Percentiles rank a stretch among this genome's conserved stretches.
Conservation (phyloP, 768 basidiomycete genomes). For the Mycena rosella region DNA sequence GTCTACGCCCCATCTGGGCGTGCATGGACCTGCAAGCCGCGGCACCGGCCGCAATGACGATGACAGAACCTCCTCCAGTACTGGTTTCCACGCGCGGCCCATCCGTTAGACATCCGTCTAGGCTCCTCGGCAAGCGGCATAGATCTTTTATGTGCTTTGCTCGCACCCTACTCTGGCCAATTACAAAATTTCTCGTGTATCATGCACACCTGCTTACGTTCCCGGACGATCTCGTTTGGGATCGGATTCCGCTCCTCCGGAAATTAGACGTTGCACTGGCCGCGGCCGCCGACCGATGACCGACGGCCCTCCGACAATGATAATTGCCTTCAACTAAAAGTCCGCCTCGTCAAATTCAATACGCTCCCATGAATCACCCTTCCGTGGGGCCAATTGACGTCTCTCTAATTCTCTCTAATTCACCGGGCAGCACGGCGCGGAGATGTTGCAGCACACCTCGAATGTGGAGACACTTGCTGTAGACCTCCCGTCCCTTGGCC, state of each 20-base stretch:
- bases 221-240: neutral
- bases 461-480: slow-evolving; percentile 9
- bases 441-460: neutral
- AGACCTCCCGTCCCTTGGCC: no score
- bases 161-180: neutral
- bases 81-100: neutral
- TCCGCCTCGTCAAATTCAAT: neutral
- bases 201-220: neutral
- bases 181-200: neutral
- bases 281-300: neutral
- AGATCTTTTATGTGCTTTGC: neutral
- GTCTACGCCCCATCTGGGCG: neutral
- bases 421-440: neutral
- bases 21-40: slow-evolving; percentile 9
- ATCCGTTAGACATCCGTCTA: neutral
- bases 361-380: slow-evolving; percentile 2
- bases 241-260: neutral
- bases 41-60: no score
- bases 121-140: neutral
- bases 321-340: slow-evolving; percentile 13
- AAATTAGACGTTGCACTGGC: neutral
- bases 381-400: slow-evolving; percentile 22
- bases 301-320: no score
- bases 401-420: no score
- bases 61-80: no score